A percentile compares a stretch with the other conserved stretches of the same genome.
Conservation (phyloP, 345 rosid species). For the Hibiscus mutabilis region DNA sequence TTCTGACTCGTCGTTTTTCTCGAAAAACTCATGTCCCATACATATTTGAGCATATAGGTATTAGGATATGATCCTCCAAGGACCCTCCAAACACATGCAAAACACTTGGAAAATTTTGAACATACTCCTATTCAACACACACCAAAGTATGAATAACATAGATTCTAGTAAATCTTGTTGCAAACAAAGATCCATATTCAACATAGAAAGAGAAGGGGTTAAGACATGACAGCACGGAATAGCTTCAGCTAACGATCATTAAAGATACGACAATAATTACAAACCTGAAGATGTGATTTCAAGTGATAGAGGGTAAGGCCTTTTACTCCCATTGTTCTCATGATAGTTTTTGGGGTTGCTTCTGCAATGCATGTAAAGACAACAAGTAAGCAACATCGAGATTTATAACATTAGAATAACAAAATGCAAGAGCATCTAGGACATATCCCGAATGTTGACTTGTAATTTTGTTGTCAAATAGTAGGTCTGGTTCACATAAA, state of each 20-base stretch:
- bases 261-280: constrained; percentile 7
- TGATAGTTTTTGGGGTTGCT: constrained; percentile 87
- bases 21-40: neutral
- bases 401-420: neutral
- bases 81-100: too few relatives aligned
- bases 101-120: too few relatives aligned
- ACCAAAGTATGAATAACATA: neutral
- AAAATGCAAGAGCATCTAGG: neutral
- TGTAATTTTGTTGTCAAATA: neutral
- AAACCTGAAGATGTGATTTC: constrained; percentile 92
- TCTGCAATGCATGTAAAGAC: constrained; percentile 34
- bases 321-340: constrained; percentile 92
- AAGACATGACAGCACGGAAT: neutral
- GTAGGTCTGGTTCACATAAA: neutral
- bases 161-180: neutral
- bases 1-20: neutral
- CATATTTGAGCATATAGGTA: neutral
- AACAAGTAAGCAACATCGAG: neutral
- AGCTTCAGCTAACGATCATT: neutral
- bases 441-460: neutral
- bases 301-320: constrained; percentile 88
- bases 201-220: neutral
- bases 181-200: neutral
- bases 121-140: neutral
- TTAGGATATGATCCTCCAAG: neutral